Base-by-base conservation (phyloP, 805 yeast genomes). In the Metschnikowia arizonensis region DNA sequence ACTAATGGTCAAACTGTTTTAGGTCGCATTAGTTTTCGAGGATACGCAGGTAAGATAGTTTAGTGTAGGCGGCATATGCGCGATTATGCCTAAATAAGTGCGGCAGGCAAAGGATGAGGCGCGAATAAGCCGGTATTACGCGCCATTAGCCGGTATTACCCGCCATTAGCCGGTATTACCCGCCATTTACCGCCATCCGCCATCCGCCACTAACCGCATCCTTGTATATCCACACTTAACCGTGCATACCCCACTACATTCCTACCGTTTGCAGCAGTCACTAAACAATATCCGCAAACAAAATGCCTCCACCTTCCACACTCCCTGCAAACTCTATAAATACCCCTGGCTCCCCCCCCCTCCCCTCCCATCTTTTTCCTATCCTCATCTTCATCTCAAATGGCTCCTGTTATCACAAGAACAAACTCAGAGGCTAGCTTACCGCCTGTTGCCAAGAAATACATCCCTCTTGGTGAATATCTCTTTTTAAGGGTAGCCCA, bases 381-480 rank as follows among this genome's bases (percentile, higher is more conserved):
- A 10, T n/a, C 25, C 14, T 15, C 4, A 9, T 11, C 29, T 12
- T 5, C 14, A 18, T 24, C 21, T 17, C 23, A 28, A 31, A 54
- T 54, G 57, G 57, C 56, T 19, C 57, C 57, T 9, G 47, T 50
- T 3, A 48, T 52, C 28, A 52, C 54, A 5, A 48, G 50, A 44
- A 34, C 47, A 9, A 19, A 35, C 26, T 48, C 53, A 4, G 55
- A 42, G 9, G 47, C 46, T 40, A 14, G 42, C 37, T 18, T 32
- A 25, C 42, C 14, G 7, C 7, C 33, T 15, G 10, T 43, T 6
- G 23, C 25, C 28, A 31, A 28, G 12, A 43, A 36, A 17, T 38
- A 40, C n/a, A 60, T 76, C 26, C 80, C 85, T 1, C 66, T 84
- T 38, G 88, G 88, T 3, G 86, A 82, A 52, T 84, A 80, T 54